Evolutionary conservation across 2,329 filamentous ascomycete genomes (phyloP).

Genomic region (Thelonectria discophora): DNA sequence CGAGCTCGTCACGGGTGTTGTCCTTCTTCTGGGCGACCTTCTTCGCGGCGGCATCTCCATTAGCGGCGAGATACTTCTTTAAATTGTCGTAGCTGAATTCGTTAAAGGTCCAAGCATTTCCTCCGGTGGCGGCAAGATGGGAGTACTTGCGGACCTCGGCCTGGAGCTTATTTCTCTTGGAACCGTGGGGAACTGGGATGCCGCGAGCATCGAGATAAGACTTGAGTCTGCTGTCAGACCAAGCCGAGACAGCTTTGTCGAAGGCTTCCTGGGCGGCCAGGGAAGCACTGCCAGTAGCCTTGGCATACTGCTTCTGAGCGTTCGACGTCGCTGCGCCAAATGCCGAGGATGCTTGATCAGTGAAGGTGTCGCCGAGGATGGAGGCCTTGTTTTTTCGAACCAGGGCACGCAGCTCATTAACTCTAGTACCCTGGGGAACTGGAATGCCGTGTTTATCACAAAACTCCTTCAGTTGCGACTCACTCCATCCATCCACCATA

Average conservation of each 20-base stretch:
- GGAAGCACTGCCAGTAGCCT: constrained; percentile 75
- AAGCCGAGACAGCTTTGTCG: constrained; percentile 66
- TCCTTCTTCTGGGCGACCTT: constrained; percentile 69
- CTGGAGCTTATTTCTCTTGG: constrained; percentile 76
- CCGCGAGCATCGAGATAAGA: constrained; percentile 80
- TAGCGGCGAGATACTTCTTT: constrained; percentile 63
- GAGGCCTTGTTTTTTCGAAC: constrained; percentile 86
- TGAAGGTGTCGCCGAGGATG: constrained; percentile 71
- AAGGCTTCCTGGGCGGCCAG: constrained; percentile 73
- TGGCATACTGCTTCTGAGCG: constrained; percentile 79
- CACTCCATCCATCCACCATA: constrained; percentile 89
- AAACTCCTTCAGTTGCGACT: constrained; percentile 89
- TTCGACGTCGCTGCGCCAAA: constrained; percentile 78
- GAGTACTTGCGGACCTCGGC: constrained; percentile 77
- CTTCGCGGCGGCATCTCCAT: constrained; percentile 64
- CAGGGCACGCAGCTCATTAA: constrained; percentile 88
- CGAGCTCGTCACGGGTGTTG: constrained; percentile 76
- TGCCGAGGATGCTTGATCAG: constrained; percentile 65
- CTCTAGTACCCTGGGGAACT: constrained; percentile 90
- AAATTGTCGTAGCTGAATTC: constrained; percentile 78
- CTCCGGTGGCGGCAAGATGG: constrained; percentile 74
- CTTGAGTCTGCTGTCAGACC: constrained; percentile 82
- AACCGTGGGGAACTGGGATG: constrained; percentile 75
- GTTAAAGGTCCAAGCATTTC: constrained; percentile 81
- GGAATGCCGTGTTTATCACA: constrained; percentile 86